These are phyloP conservation scores for Sodiomyces alkalinus DNA, from an alignment of 2,329 filamentous ascomycete genomes.

Conservation along the genomic window DNA sequence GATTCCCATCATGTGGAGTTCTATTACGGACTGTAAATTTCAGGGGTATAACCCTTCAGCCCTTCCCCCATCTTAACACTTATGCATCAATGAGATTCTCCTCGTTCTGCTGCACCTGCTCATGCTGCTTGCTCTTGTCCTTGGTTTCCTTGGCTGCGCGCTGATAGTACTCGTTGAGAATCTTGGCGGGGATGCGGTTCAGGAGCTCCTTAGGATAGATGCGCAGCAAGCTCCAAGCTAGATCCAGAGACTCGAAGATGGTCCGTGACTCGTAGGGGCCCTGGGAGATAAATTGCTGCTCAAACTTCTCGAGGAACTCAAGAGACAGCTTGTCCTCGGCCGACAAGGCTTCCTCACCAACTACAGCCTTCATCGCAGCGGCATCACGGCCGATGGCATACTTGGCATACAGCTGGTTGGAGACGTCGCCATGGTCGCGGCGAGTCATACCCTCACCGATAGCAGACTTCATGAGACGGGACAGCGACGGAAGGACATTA, in stretches of 20 bases:
- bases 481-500: constrained; percentile 94
- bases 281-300: constrained; percentile 86
- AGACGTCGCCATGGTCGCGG: constrained; percentile 94
- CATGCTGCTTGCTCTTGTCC: constrained; percentile 42
- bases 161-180: constrained; percentile 72
- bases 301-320: constrained; percentile 97
- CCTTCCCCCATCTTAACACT: no score
- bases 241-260: constrained; percentile 87
- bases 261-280: constrained; percentile 81
- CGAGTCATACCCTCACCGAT: constrained; percentile 96
- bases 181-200: constrained; percentile 80
- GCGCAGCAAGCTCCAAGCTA: constrained; percentile 89
- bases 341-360: constrained; percentile 92
- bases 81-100: constrained; percentile 48
- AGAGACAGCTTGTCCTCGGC: constrained; percentile 94
- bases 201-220: constrained; percentile 98
- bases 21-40: no score
- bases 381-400: constrained; percentile 98
- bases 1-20: no score
- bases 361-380: constrained; percentile 97
- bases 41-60: no score
- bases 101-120: constrained; percentile 29
- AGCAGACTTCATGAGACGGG: constrained; percentile 98
- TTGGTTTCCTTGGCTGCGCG: constrained; percentile 48
- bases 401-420: constrained; percentile 98